A percentile compares a stretch with the other conserved stretches of the same genome.
Conservation (phyloP, 148 eudicot genomes). For the Rhododendron ferrugineum region DNA sequence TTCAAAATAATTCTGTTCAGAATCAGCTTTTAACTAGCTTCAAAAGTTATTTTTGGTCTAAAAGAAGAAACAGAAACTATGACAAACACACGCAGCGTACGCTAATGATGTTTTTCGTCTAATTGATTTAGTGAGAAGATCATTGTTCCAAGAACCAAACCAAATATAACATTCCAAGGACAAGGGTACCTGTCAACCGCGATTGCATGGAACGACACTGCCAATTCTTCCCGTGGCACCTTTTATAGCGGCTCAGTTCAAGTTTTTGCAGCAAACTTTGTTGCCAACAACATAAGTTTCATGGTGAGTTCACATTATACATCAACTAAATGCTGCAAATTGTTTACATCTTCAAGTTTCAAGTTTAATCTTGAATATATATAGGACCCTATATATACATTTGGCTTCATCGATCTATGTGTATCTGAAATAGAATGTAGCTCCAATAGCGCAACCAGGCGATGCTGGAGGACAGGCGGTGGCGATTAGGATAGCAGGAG, state of each 20-base stretch:
- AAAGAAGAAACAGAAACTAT: not conserved
- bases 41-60: not conserved
- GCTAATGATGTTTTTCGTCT: not conserved
- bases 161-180: slow-evolving; percentile 91
- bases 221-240: slow-evolving; percentile 81
- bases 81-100: not conserved
- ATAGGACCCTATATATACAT: not conserved
- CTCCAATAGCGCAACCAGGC: slow-evolving; percentile 83
- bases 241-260: slow-evolving; percentile 78
- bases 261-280: slow-evolving; percentile 72
- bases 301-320: slow-evolving; percentile 41
- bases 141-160: slow-evolving; percentile 55
- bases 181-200: slow-evolving; percentile 81
- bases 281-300: slow-evolving; percentile 91
- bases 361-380: not conserved
- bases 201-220: slow-evolving; percentile 88
- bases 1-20: not conserved
- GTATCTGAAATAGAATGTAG: slow-evolving; percentile 49
- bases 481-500: slow-evolving; percentile 73
- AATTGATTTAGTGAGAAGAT: slow-evolving; percentile 59
- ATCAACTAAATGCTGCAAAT: not conserved
- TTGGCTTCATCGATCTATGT: not conserved
- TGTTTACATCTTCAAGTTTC: not conserved
- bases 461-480: slow-evolving; percentile 88
- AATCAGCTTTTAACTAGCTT: not conserved